A percentile compares a stretch with the other conserved stretches of the same genome.
Conservation (phyloP, 768 basidiomycete genomes). For the Phallus indusiatus region DNA sequence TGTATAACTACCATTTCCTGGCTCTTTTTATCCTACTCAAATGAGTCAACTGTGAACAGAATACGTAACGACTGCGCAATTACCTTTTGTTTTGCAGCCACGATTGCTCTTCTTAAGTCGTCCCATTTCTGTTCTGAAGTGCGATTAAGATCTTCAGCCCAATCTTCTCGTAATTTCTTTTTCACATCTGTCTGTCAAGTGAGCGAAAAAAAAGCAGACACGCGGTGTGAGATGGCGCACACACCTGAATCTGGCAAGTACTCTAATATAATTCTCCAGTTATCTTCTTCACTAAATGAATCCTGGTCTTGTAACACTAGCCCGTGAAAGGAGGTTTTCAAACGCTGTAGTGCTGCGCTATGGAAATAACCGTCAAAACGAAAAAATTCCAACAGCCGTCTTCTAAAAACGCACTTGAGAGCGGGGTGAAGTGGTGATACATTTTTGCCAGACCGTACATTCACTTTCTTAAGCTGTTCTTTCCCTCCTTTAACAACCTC, state of each 20-base stretch:
- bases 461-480: conserved; percentile 74
- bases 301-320: conserved; percentile 79
- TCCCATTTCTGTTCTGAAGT: conserved; percentile 69
- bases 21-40: neutral
- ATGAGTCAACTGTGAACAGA: neutral
- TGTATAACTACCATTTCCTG: neutral
- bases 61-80: neutral
- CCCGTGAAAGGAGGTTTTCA: conserved; percentile 49
- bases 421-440: conserved; percentile 56
- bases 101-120: conserved; percentile 33
- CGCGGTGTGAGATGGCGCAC: neutral
- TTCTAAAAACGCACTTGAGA: conserved; percentile 42
- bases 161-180: conserved; percentile 42
- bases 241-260: conserved; percentile 56
- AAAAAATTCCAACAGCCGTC: conserved; percentile 3
- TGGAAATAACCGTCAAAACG: conserved; percentile 1
- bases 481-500: conserved; percentile 76
- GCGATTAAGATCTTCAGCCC: conserved; percentile 42
- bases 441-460: conserved; percentile 41
- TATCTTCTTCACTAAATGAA: conserved; percentile 59
- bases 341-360: conserved; percentile 38
- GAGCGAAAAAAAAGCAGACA: neutral
- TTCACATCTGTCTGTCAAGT: conserved; percentile 26
- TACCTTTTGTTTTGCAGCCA: neutral
- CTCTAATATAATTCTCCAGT: conserved; percentile 65